Evolutionary conservation across 2,329 filamentous ascomycete species (phyloP).

Genomic region (Microsporum audouinii): DNA sequence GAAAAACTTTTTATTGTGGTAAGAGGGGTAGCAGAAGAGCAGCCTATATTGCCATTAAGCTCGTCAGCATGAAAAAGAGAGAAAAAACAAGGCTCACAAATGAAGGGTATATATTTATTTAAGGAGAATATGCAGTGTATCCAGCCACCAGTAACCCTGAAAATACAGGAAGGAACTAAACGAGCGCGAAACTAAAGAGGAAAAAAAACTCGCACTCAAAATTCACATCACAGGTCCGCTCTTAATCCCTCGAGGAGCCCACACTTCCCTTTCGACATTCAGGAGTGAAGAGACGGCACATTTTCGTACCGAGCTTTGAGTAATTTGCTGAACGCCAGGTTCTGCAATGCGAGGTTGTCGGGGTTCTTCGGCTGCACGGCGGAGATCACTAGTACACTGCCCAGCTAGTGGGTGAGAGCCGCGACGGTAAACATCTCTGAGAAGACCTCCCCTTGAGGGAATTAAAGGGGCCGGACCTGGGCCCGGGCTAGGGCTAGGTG

Average conservation of each 20-base stretch:
- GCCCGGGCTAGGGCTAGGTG: constrained; percentile 16
- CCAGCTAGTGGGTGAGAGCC: background rate
- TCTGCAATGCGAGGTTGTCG: background rate
- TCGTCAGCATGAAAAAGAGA: background rate
- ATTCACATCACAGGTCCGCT: background rate
- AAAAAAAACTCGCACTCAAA: background rate
- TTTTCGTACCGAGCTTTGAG: constrained; percentile 14
- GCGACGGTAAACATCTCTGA: constrained; percentile 1
- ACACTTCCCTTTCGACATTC: constrained; percentile 14
- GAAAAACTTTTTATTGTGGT: background rate
- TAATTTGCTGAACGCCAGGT: background rate
- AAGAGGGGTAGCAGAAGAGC: background rate
- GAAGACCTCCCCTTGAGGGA: background rate
- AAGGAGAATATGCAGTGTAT: background rate
- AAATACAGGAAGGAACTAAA: background rate
- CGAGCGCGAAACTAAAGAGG: background rate
- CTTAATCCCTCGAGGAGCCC: constrained; percentile 8
- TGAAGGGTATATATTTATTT: background rate
- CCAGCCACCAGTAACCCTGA: background rate
- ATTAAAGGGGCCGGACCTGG: background rate
- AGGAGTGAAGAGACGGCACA: constrained; percentile 20
- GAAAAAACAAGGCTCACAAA: background rate
- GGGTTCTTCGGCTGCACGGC: constrained; percentile 8
- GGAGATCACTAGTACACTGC: background rate
- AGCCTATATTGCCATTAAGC: background rate